Evolutionary conservation across 2,329 filamentous ascomycete genomes (phyloP).

Genomic region (Arachnomyces sp.): DNA sequence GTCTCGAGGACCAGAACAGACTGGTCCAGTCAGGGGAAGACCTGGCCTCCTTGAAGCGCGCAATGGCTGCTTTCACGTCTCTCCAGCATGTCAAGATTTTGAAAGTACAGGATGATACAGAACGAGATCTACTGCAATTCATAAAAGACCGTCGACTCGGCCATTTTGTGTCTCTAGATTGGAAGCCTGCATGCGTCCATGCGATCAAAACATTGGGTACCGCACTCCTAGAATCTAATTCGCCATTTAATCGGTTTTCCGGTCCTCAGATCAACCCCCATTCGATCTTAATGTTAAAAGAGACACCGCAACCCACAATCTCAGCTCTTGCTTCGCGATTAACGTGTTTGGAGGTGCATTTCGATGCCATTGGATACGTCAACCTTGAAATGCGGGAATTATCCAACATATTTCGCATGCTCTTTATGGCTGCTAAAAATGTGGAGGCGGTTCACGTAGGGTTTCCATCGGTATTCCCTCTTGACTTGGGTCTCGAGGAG

Average conservation of each 20-base stretch:
- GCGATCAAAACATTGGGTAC: slow-evolving; percentile 51
- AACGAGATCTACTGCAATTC: slow-evolving; percentile 46
- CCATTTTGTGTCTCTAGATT: slow-evolving; percentile 46
- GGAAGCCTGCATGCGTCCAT: slow-evolving; percentile 55
- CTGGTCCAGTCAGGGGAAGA: slow-evolving; percentile 47
- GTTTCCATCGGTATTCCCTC: slow-evolving; percentile 50
- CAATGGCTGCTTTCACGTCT: slow-evolving; percentile 49
- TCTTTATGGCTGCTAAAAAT: slow-evolving; percentile 52
- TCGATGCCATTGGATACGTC: slow-evolving; percentile 50
- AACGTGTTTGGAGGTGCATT: slow-evolving; percentile 55
- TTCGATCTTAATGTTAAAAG: slow-evolving; percentile 45
- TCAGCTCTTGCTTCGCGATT: slow-evolving; percentile 48
- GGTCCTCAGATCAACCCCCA: slow-evolving; percentile 55
- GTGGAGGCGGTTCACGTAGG: slow-evolving; percentile 57
- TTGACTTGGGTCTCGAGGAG: slow-evolving; percentile 50
- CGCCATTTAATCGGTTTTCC: slow-evolving; percentile 52
- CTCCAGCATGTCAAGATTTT: slow-evolving; percentile 59
- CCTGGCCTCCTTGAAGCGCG: slow-evolving; percentile 44
- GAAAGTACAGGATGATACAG: slow-evolving; percentile 51
- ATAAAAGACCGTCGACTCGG: slow-evolving; percentile 39
- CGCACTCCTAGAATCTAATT: slow-evolving; percentile 49
- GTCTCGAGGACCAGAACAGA: slow-evolving; percentile 31
- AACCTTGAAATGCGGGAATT: slow-evolving; percentile 51
- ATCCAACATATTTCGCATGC: slow-evolving; percentile 47
- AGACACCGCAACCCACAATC: slow-evolving; percentile 40